Evolutionary conservation across 1,284 basidiomycete species (phyloP), one percentile per base, ranked within the genome.

Genomic region (Jaminaea rosea): DNA sequence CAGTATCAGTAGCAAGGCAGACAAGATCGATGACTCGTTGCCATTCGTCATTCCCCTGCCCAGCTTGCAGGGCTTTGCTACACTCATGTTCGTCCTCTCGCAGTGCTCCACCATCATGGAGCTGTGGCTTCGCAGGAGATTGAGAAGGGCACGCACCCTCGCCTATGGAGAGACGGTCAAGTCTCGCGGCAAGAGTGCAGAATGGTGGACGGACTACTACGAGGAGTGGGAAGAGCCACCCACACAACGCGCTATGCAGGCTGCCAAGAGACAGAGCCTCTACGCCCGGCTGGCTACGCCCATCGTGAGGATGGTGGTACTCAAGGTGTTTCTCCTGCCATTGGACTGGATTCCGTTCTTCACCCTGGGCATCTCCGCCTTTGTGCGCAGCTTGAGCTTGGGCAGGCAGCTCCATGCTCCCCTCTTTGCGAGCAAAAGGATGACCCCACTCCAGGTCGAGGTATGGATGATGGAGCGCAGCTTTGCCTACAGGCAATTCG

Each of bases 221-320:
- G 72, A 73, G 36, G 72, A 73, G 50, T 73, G 61, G 48, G 31
- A 48, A 23, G 62, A 70, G 15, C 72, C 70, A 3, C 70, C 69
- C 0, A 57, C 52, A 0, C 37, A 62, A 28, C 66, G 67, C 37
- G 65, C 65, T 10, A 52, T 58, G 44, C 65, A 65, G 45, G 50
- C 60, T 9, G 54, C 56, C 4, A 60, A 67, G 44, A 70, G 65
- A 50, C 59, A 63, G 24, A 55, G 21, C n/a, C 55, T 62, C 46
- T 68, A 68, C 50, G 13, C 61, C 13, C 53, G 56, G 42, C 47
- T 70, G 13, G 65, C 63, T 0, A 57, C 51, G 26, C 65, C 65
- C 6, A 15, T 70, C 1, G 47, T 70, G 2, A 26, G 62, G 1
- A 58, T 65, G 23, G 11, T 67, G 28, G 48, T 70, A 7, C 51